These are phyloP conservation scores for Thuidium tamariscinum DNA, from an alignment of 225 moss, liverwort and hornwort genomes.

Conservation along the genomic window DNA sequence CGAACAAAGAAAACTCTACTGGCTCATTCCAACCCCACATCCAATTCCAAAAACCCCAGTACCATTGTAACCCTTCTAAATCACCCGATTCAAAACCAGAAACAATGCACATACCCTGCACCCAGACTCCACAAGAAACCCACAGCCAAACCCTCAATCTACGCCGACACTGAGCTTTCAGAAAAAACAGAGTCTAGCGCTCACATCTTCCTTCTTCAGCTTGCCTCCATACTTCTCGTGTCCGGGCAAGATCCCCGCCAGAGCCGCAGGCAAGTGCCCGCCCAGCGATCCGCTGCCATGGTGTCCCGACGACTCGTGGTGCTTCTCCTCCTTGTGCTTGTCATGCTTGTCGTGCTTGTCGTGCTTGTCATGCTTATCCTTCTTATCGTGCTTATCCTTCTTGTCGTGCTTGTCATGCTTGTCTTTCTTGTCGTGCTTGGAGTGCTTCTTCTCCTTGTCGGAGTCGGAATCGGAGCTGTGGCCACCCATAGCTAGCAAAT, in stretches of 20 bases:
- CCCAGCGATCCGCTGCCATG: background rate
- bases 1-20: background rate
- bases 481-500: conserved; percentile 10
- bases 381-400: background rate
- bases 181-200: background rate
- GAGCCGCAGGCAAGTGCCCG: background rate
- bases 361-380: background rate
- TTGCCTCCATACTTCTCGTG: conserved; percentile 23
- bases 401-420: background rate
- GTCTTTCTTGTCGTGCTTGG: background rate
- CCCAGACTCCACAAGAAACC: background rate
- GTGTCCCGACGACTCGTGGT: background rate
- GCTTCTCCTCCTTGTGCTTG: conserved; percentile 10
- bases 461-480: conserved; percentile 10
- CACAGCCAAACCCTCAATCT: background rate
- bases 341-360: background rate
- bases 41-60: background rate
- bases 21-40: background rate
- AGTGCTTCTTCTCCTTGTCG: conserved; percentile 19
- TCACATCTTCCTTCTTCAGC: conserved; percentile 37
- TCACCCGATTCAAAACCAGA: background rate
- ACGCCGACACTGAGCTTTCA: background rate
- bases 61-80: background rate
- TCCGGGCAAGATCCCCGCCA: conserved; percentile 6
- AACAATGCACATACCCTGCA: background rate